Evolutionary conservation across 2,329 filamentous ascomycete species (phyloP), one percentile per base, ranked within the genome.

Genomic region (Stemphylium beticola): DNA sequence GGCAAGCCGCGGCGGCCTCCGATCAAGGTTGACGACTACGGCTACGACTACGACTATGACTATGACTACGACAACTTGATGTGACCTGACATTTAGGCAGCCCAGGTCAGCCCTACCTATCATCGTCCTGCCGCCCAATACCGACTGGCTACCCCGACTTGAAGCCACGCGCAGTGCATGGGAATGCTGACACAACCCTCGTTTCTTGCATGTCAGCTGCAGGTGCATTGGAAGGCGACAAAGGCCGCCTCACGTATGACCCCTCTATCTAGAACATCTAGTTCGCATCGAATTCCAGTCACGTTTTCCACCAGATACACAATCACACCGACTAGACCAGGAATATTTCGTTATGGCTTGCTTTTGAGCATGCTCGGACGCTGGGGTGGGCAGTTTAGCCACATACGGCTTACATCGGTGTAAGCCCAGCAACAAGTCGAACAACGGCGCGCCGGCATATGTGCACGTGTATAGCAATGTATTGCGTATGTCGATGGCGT

Each of bases 201-300:
- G 20, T 34, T 39, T n/a, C 32, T 58, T 36, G 31, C 55, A 47
- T 65, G 63, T 67, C 65, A 67, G 65, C 63, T 67, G 65, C 65
- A 67, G 64, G 62, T 66, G 57, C 62, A 26, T 55, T 52, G 17
- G 17, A 20, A 18, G 32, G 43, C 42, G 55, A 53, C 55, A 57
- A 53, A 59, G 22, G 17, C 20, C 29, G 41, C 26, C 24, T 40
- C n/a, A 37, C 39, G 31, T 39, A 38, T 45, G 46, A 51, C 47
- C 24, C 40, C 33, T 15, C 32, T 26, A 36, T 45, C 31, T 31
- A 40, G 50, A 47, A 40, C 41, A 51, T 55, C 52, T 51, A 37
- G 55, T 61, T 65, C 55, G 61, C 61, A 67, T 65, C 32, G 38
- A 56, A 43, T 49, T 56, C 60, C 49, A 50, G 58, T 66, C 58